phyloP scores from a whole-genome alignment of 2,329 filamentous ascomycete genomes.

The Boeremia lycopersici region DNA sequence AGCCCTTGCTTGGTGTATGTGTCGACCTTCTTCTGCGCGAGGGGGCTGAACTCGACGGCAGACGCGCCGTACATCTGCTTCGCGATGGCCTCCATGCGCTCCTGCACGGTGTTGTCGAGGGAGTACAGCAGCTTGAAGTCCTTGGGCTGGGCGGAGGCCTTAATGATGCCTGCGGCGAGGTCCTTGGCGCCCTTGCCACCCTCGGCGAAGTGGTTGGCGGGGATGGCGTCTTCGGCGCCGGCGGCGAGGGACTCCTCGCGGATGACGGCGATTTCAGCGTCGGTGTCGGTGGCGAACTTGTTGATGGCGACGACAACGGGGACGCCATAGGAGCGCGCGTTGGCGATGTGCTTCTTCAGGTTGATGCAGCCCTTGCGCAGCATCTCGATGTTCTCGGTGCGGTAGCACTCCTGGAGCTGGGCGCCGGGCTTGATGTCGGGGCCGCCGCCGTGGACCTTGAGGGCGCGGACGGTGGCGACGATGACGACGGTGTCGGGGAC shows the following conservation, averaged over 20 bases:
- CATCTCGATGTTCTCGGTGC: constrained; percentile 90
- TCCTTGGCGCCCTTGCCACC: constrained; percentile 90
- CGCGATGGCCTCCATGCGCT: constrained; percentile 89
- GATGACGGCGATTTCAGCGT: constrained; percentile 87
- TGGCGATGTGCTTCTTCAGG: constrained; percentile 91
- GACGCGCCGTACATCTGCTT: constrained; percentile 93
- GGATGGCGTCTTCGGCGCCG: constrained; percentile 90
- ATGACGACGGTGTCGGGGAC: constrained; percentile 92
- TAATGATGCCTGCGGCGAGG: constrained; percentile 84
- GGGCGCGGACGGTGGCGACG: constrained; percentile 90
- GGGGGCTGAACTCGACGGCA: constrained; percentile 88
- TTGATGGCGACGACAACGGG: constrained; percentile 98
- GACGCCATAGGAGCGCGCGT: constrained; percentile 86
- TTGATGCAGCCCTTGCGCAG: constrained; percentile 91
- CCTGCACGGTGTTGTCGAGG: constrained; percentile 74
- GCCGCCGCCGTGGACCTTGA: constrained; percentile 96
- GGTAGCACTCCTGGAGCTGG: constrained; percentile 84
- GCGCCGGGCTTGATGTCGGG: constrained; percentile 91
- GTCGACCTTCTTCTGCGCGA: constrained; percentile 95
- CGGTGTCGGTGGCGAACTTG: constrained; percentile 91
- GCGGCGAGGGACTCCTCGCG: constrained; percentile 90
- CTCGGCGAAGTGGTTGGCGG: constrained; percentile 96
- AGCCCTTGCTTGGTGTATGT: constrained; percentile 92
- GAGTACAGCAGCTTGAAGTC: constrained; percentile 87
- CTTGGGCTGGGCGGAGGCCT: constrained; percentile 78